Evolutionary conservation across 768 basidiomycete species (phyloP).

Genomic region (Boletus bicolor): DNA sequence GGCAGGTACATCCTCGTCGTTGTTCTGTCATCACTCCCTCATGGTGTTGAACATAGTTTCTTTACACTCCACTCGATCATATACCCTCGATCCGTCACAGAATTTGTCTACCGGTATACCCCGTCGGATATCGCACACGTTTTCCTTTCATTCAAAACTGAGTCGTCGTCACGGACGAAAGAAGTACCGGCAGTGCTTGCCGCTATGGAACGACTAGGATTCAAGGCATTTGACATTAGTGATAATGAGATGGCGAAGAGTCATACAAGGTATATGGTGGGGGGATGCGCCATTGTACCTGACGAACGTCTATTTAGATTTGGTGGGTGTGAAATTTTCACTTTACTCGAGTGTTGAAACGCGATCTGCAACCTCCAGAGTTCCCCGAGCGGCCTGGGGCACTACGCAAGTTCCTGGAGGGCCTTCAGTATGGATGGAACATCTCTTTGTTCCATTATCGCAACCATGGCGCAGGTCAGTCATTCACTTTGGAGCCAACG

Average conservation of each 20-base stretch:
- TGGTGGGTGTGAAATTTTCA: conserved; percentile 50
- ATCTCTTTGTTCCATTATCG: conserved; percentile 97
- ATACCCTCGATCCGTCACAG: conserved; percentile 89
- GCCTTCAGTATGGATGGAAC: conserved; percentile 84
- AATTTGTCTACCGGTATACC: conserved; percentile 92
- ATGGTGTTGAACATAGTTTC: conserved; percentile 54
- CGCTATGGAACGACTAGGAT: conserved; percentile 61
- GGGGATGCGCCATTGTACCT: conserved; percentile 71
- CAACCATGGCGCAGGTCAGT: conserved; percentile 92
- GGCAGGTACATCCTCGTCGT: conserved; percentile 61
- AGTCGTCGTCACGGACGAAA: conserved; percentile 45
- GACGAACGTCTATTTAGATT: conserved; percentile 92
- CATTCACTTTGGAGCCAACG: neutral
- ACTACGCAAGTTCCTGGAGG: conserved; percentile 83
- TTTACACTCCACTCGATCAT: conserved; percentile 81
- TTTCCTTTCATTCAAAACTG: conserved; percentile 86
- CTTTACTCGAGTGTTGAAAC: conserved; percentile 1
- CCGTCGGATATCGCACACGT: conserved; percentile 74
- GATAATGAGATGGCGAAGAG: conserved; percentile 95
- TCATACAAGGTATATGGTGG: conserved; percentile 93
- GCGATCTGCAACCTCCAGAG: conserved; percentile 46
- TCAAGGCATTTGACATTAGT: conserved; percentile 87
- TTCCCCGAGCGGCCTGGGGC: conserved; percentile 96
- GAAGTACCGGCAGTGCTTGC: conserved; percentile 67
- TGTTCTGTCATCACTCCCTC: neutral